A percentile compares a stretch with the other conserved stretches of the same genome.
These are phyloP conservation scores for Astrothelium macrocarpum DNA, from an alignment of 495 filamentous ascomycete genomes.

Conservation along the genomic window DNA sequence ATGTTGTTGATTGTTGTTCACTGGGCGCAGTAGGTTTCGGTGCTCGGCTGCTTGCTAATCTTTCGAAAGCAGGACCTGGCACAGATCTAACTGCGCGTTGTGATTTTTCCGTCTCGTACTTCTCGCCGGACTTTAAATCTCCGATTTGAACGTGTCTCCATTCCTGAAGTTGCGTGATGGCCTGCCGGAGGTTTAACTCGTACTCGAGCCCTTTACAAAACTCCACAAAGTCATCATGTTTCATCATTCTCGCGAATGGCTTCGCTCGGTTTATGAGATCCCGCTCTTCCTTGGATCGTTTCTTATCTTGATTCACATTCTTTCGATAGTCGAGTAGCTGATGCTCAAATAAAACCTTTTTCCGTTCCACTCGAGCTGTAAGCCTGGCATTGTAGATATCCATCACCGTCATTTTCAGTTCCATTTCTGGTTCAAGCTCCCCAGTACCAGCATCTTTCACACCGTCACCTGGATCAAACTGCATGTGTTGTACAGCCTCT, in stretches of 20 bases:
- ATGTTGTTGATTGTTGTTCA: conserved; percentile 62
- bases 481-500: conserved; percentile 95
- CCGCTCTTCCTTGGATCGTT: conserved; percentile 86
- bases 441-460: conserved; percentile 64
- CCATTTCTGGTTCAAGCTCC: conserved; percentile 84
- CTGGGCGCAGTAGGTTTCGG: conserved; percentile 49
- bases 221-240: conserved; percentile 75
- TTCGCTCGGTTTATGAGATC: conserved; percentile 88
- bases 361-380: conserved; percentile 84
- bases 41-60: conserved; percentile 27
- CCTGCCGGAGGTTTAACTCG: conserved; percentile 82
- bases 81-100: not conserved
- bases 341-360: conserved; percentile 95
- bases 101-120: conserved; percentile 86
- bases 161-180: conserved; percentile 84
- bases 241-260: conserved; percentile 95
- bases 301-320: conserved; percentile 80
- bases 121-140: conserved; percentile 77
- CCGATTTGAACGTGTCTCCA: conserved; percentile 79
- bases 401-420: conserved; percentile 95
- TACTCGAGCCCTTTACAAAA: conserved; percentile 75
- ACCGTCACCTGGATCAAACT: conserved; percentile 93
- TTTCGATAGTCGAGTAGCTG: conserved; percentile 84
- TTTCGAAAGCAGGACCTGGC: not conserved
- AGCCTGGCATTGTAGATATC: conserved; percentile 95